A percentile compares a stretch with the other conserved stretches of the same genome.
These are phyloP conservation scores for Nitzschia palea DNA, from an alignment of 108 stramenopile species.

Conservation along the genomic window DNA sequence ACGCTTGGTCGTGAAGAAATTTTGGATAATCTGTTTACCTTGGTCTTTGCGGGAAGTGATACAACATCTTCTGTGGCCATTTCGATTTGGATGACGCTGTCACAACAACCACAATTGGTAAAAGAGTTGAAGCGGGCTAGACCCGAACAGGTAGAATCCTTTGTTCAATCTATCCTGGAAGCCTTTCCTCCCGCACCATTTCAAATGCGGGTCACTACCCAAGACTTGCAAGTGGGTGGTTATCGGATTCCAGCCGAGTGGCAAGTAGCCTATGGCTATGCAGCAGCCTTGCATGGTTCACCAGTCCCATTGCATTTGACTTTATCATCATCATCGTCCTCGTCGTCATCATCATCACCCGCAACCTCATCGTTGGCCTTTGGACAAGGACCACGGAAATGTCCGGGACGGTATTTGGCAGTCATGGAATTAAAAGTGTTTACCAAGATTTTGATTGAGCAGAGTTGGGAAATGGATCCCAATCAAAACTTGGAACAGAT, in stretches of 20 bases:
- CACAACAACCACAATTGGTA: conserved; percentile 17
- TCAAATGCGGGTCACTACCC: conserved; percentile 26
- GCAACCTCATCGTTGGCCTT: conserved; percentile 21
- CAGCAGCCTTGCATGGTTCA: conserved; percentile 30
- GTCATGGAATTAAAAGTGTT: conserved; percentile 20
- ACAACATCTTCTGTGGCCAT: conserved; percentile 32
- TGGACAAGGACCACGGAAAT: conserved; percentile 35
- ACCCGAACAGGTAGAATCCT: conserved; percentile 3
- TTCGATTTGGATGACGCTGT: conserved; percentile 26
- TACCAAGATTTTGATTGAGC: conserved; percentile 14
- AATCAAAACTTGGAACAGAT: conserved; percentile 29
- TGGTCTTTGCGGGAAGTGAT: conserved; percentile 39
- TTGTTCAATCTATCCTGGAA: conserved; percentile 10
- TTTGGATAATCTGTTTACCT: conserved; percentile 35
- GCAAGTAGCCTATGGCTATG: conserved; percentile 28
- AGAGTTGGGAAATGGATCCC: conserved; percentile 27
- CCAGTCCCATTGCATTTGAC: not conserved
- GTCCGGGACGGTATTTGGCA: conserved; percentile 35
- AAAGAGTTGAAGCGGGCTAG: conserved; percentile 13
- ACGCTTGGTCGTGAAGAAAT: conserved; percentile 26
- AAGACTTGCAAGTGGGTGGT: conserved; percentile 22
- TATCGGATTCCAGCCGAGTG: conserved; percentile 24
- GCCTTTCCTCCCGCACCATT: conserved; percentile 39
- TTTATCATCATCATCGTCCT: not conserved
- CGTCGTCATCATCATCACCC: not conserved